These are phyloP conservation scores for Metarhizium album DNA, from an alignment of 2,329 filamentous ascomycete genomes.

Conservation along the genomic window DNA sequence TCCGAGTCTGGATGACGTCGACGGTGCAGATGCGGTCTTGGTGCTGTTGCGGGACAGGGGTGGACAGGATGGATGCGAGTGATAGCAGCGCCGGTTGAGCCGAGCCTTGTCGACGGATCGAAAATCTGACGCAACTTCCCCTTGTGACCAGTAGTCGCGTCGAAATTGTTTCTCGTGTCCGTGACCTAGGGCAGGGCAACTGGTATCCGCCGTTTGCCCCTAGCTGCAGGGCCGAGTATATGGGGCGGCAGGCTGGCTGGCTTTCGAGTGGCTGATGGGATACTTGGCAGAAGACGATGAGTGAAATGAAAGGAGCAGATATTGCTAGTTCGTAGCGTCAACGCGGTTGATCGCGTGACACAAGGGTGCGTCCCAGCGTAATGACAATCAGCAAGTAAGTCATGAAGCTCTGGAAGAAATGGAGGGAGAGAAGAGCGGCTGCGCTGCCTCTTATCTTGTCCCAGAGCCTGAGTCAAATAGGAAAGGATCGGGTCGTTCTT, in stretches of 20 bases:
- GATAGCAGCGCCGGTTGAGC: neutral
- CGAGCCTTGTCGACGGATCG: neutral
- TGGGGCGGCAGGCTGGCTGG: neutral
- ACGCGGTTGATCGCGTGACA: neutral
- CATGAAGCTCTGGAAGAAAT: neutral
- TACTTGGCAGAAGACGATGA: neutral
- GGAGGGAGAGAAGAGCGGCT: neutral
- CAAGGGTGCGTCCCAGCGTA: neutral
- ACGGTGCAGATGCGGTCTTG: neutral
- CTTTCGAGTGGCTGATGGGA: neutral
- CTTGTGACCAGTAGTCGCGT: neutral
- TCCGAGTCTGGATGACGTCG: neutral
- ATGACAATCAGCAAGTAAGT: neutral
- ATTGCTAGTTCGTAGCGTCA: neutral
- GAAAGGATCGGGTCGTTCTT: neutral
- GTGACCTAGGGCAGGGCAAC: neutral
- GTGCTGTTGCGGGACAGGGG: neutral
- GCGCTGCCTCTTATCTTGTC: neutral
- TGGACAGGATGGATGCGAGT: neutral
- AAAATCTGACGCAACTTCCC: neutral
- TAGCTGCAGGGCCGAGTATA: neutral
- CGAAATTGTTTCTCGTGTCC: neutral
- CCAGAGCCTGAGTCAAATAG: neutral
- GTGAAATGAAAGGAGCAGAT: neutral
- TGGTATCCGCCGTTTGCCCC: neutral